Percentiles rank a stretch among this genome's conserved stretches.
Conservation (phyloP, 139 green algal species). For the Chlorella sp. region DNA sequence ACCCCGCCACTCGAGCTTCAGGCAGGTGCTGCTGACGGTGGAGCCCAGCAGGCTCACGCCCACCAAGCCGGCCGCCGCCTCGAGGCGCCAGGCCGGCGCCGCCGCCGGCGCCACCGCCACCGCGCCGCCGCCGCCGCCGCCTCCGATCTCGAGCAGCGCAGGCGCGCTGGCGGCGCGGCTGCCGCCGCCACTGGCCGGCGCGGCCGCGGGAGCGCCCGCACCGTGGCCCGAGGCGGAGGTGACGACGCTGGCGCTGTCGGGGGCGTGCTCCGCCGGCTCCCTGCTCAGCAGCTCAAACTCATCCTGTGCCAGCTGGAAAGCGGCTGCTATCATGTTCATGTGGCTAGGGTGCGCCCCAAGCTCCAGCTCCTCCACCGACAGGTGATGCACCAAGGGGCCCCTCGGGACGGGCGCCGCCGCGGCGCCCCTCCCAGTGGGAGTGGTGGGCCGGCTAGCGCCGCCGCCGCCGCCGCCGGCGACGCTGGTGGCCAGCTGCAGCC, state of each 20-base stretch:
- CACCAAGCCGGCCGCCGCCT: conserved; percentile 5
- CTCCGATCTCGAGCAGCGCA: too few relatives aligned
- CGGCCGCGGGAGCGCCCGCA: not conserved
- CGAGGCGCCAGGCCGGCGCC: conserved; percentile 11
- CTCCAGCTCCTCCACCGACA: not conserved
- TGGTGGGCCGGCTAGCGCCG: not conserved
- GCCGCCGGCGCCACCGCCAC: not conserved
- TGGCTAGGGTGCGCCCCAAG: conserved; percentile 35
- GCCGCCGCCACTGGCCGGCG: conserved; percentile 2
- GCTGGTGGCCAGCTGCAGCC: conserved; percentile 3
- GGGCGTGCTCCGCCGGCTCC: not conserved
- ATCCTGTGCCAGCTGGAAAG: conserved; percentile 10
- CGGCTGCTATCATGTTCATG: conserved; percentile 22
- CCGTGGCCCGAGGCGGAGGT: conserved; percentile 4
- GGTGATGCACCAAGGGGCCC: not conserved
- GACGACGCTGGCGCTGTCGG: conserved; percentile 1
- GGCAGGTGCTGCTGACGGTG: conserved; percentile 18
- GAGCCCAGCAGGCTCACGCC: conserved; percentile 27
- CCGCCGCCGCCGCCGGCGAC: not conserved
- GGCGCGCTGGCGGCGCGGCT: not conserved
- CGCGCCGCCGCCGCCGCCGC: not conserved
- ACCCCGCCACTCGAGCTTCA: conserved; percentile 27
- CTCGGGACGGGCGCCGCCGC: not conserved
- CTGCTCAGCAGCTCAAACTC: conserved; percentile 19
- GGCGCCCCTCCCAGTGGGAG: not conserved